Percentiles rank a stretch among this genome's conserved stretches.
Conservation (phyloP, 2,329 filamentous ascomycete genomes). For the Epicoccum nigrum region DNA sequence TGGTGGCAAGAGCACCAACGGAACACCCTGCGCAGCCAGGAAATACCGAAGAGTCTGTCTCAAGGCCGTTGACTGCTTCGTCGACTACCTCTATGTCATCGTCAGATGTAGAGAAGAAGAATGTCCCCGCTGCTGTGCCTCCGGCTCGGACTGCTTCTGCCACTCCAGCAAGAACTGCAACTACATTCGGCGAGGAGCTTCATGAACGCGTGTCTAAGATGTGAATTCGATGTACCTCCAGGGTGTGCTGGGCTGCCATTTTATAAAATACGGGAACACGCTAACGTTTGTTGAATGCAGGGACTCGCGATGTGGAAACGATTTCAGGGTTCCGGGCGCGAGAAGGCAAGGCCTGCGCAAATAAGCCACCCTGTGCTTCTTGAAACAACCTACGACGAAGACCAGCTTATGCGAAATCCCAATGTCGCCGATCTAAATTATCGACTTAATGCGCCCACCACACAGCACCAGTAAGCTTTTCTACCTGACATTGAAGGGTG, state of each 20-base stretch:
- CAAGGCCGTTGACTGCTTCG: background rate
- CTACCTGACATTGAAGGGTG: background rate
- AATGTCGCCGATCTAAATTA: constrained; percentile 38
- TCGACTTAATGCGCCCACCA: constrained; percentile 30
- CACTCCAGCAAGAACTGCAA: background rate
- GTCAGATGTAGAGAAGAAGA: constrained; percentile 5
- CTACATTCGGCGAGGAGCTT: too few relatives aligned
- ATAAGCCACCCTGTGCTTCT: constrained; percentile 55
- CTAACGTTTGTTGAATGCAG: constrained; percentile 40
- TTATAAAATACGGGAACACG: constrained; percentile 15
- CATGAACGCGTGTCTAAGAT: constrained; percentile 1
- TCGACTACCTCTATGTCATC: constrained; percentile 14
- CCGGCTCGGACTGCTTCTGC: background rate
- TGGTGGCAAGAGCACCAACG: constrained; percentile 2
- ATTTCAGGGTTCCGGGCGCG: constrained; percentile 52
- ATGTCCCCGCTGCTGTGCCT: background rate
- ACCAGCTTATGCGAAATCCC: constrained; percentile 48
- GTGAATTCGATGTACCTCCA: constrained; percentile 3
- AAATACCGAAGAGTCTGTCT: background rate
- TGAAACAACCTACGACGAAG: constrained; percentile 54
- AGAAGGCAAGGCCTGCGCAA: constrained; percentile 48
- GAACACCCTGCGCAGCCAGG: background rate
- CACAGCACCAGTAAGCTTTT: constrained; percentile 34
- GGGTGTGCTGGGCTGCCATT: constrained; percentile 10
- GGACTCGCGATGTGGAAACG: constrained; percentile 59